Percentiles rank a stretch among this genome's conserved stretches.
Conservation (phyloP, 345 rosid species). For the Brassica nigra region DNA sequence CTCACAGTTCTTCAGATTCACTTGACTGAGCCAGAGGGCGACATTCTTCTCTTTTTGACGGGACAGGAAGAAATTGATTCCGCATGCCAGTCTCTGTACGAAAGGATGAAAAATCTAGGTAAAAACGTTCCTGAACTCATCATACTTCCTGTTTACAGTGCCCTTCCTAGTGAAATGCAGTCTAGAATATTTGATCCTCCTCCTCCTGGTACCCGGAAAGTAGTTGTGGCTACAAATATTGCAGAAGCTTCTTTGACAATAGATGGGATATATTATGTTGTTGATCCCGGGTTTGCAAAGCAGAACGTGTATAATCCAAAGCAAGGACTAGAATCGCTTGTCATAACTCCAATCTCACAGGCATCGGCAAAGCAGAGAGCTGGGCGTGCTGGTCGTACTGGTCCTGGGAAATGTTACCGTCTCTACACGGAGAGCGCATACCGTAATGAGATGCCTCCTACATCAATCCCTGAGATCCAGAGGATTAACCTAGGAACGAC, state of each 20-base stretch:
- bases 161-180: constrained; percentile 88
- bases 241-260: constrained; percentile 83
- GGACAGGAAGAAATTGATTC: constrained; percentile 86
- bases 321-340: constrained; percentile 75
- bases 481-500: constrained; percentile 77
- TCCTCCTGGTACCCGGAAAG: constrained; percentile 80
- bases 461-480: constrained; percentile 80
- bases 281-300: constrained; percentile 86
- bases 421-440: constrained; percentile 77
- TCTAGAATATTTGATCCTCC: constrained; percentile 83
- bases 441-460: constrained; percentile 62
- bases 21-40: constrained; percentile 87
- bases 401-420: constrained; percentile 84
- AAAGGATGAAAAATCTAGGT: constrained; percentile 71
- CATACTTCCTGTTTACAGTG: constrained; percentile 83
- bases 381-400: constrained; percentile 88
- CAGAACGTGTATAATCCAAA: constrained; percentile 81
- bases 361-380: constrained; percentile 87
- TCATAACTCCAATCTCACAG: constrained; percentile 81
- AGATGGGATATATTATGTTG: constrained; percentile 76
- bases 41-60: constrained; percentile 77
- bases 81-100: constrained; percentile 76
- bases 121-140: constrained; percentile 74
- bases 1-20: constrained; percentile 75
- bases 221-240: constrained; percentile 83